Base-by-base conservation (phyloP, 179 eudicot species). In the Heliamphora pulchella region DNA sequence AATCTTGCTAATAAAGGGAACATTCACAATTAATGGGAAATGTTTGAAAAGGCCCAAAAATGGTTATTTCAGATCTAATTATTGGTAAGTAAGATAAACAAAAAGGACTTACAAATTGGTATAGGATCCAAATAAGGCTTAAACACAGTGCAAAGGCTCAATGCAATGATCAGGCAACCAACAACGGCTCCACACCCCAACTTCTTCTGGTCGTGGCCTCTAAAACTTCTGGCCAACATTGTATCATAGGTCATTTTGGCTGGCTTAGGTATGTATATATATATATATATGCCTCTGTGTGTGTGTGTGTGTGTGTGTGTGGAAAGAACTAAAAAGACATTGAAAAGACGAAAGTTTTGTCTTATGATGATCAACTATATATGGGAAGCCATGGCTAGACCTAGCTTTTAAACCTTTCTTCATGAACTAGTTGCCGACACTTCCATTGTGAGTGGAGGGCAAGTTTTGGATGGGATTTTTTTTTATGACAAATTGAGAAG, bases 41-140 rank as follows among this genome's bases (percentile, higher is more conserved):
- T n/a, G n/a, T n/a, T n/a, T n/a, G n/a, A n/a, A n/a, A n/a, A n/a
- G n/a, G n/a, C n/a, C n/a, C 2, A 14, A 65, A 65, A 62, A 15
- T 58, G 11, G 0, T 41, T 3, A 2, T 55, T 48, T 48, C 9
- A 7, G 9, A 55, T 3, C 5, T 59, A 79, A 70, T 20, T 71
- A 41, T 54, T 58, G 0, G 46, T 62, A 11, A 4, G n/a, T 17
- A 47, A 57, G 70, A 43, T 20, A 39, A 7, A 55, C 13, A 14
- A 48, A 5, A 7, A 57, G 51, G 50, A 84, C 87, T 79, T 82
- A 84, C 87, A 44, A 70, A 55, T 11, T 57, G 65, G 78, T 75
- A 68, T 22, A 59, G 80, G 78, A 46, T 46, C 72, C 20, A 84
- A 76, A 66, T 62, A 78, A 68, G 84, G 84, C 80, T 82, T 84